phyloP scores from a whole-genome alignment of 129 eudicot species.

The Escallonia rubra region DNA sequence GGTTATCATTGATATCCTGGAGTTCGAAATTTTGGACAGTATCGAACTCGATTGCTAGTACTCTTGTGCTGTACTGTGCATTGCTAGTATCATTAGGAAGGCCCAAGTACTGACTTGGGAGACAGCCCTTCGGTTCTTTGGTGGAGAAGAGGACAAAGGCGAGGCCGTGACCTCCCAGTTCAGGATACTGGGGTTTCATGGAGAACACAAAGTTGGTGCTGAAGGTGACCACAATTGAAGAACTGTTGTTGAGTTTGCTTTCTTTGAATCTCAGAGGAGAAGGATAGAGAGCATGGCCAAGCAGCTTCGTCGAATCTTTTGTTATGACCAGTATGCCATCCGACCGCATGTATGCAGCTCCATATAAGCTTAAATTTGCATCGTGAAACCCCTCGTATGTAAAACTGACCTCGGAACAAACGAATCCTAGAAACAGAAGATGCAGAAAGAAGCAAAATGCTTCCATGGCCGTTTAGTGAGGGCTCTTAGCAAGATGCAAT shows the following conservation, averaged over 20 bases:
- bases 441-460: not conserved
- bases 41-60: constrained; percentile 24
- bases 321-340: constrained; percentile 17
- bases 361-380: constrained; percentile 24
- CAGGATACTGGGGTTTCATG: constrained; percentile 19
- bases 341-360: constrained; percentile 15
- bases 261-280: constrained; percentile 11
- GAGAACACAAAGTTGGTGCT: constrained; percentile 22
- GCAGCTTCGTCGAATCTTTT: not conserved
- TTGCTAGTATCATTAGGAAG: constrained; percentile 15
- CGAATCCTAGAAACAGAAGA: not conserved
- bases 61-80: not conserved
- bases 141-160: constrained; percentile 16
- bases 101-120: constrained; percentile 17
- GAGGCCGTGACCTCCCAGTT: constrained; percentile 24
- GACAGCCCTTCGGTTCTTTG: constrained; percentile 7
- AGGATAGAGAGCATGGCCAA: constrained; percentile 17
- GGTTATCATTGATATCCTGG: constrained; percentile 22
- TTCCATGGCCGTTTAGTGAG: not conserved
- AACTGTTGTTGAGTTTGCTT: not conserved
- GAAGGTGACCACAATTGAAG: constrained; percentile 17
- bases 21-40: constrained; percentile 15
- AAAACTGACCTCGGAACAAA: constrained; percentile 9
- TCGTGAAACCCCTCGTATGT: constrained; percentile 19
- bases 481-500: not conserved